Base-by-base conservation (phyloP, 768 basidiomycete genomes). In the Trametes villosa region DNA sequence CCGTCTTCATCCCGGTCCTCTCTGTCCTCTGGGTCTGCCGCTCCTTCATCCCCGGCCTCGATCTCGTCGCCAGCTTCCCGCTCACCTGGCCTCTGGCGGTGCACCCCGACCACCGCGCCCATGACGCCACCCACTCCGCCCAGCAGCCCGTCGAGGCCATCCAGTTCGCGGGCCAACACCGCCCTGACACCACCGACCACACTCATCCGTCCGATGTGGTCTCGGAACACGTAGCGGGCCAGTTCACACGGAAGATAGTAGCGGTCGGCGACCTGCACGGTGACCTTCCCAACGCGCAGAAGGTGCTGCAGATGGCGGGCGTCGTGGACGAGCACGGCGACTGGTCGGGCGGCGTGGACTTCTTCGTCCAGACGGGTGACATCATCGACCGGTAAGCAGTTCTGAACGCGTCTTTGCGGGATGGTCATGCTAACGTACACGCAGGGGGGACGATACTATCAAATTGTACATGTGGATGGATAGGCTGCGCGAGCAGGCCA, bases 191-290 rank as follows among this genome's bases (percentile, higher is more conserved):
- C 22, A 22, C 41, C 20, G 49, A 20, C 54, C 44, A 18, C 26
- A 34, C 24, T 45, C n/a, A 38, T 7, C 46, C 38, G 6, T 20
- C 41, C 18, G n/a, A n/a, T 4, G 48, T 24, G 33, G 29, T 6
- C 26, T 24, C 50, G 9, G 30, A 20, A 2, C 40, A 34, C 26
- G 42, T 31, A 1, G 47, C 52, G 20, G 62, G 64, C 31, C 33
- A 60, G 24, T 73, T 70, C 53, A 67, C 18, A 29, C 49, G 69
- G 38, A 85, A 83, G 62, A 90, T 98, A 24, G 86, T 96, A 0
- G 95, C 93, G 12, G 89, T 97, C 0, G 95, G 94, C 0, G 96
- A 98, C 67, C 75, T 98, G 33, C 96, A 98, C 67, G 95, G 96
- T 0, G 94, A 97, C 76, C 69, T 92, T 29, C 77, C 79, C 0